Evolutionary conservation across 2,329 filamentous ascomycete genomes (phyloP), one percentile per base, ranked within the genome.

Genomic region (Lecanicillium sp.): DNA sequence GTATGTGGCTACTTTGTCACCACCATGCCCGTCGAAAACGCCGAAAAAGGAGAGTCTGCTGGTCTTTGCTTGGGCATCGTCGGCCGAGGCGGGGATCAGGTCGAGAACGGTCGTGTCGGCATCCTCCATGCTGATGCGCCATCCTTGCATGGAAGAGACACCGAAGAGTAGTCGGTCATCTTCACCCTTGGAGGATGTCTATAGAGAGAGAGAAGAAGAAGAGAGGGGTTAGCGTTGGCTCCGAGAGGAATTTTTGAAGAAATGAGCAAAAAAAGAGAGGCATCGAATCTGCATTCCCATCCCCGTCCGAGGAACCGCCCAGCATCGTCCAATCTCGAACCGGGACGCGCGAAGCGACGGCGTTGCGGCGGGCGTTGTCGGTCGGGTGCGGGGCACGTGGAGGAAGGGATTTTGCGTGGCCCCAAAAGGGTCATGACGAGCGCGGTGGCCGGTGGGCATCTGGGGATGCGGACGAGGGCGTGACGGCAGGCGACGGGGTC

Each of bases 61-160:
- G 53, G 79, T 78, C 52, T 82, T 74, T 34, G 36, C 22, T 49
- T 79, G 69, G 18, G 77, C 72, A 44, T 60, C 59, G 42, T 64
- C 55, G 42, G 60, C 55, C 44, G 79, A 71, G 56, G 60, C 55
- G 44, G 79, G 71, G 56, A 92, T 78, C 50, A 97, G 79, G 64
- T 97, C 87, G 59, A 98, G 84, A 37, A 97, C 70, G 40, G 85
- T 77, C 45, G 86, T 87, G 68, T 98, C 92, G 47, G 92, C 81
- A 62, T 98, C 92, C 65, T 98, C 92, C 92, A 98, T 98, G 72
- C 87, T 95, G 69, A 98, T 97, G 69, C 92, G 85, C 92, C 92
- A 98, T 72, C 92, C 92, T 68, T 98, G 92, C 92, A 98, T 98
- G 66, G 88, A 88, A 50, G 92, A 98, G 50, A 97, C 81, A 59